phyloP scores from a whole-genome alignment of 768 basidiomycete species.

The Collybiopsis luxurians region DNA sequence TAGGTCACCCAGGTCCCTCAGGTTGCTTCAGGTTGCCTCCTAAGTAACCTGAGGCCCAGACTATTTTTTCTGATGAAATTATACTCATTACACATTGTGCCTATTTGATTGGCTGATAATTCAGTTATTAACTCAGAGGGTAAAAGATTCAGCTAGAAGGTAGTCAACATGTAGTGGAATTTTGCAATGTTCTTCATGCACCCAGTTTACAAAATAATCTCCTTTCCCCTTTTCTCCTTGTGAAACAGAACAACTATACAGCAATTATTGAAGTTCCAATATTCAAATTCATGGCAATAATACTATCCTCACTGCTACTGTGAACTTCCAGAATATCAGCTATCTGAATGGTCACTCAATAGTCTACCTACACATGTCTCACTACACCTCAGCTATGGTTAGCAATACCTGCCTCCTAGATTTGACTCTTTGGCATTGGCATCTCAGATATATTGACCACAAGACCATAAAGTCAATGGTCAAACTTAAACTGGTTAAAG shows the following conservation, averaged over 20 bases:
- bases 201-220: constrained; percentile 2
- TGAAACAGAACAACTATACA: no score
- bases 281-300: neutral
- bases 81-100: neutral
- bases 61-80: no score
- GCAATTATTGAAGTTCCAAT: neutral
- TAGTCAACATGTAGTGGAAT: neutral
- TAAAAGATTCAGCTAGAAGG: neutral
- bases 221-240: neutral
- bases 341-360: constrained; percentile 10
- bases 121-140: neutral
- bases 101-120: neutral
- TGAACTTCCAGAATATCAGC: constrained; percentile 16
- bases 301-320: constrained; percentile 12
- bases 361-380: neutral
- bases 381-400: neutral
- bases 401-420: constrained; percentile 12
- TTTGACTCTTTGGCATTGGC: constrained; percentile 17
- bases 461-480: constrained; percentile 9
- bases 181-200: constrained; percentile 16
- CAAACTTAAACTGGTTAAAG: constrained; percentile 12
- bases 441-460: constrained; percentile 16
- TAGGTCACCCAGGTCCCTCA: no score
- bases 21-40: no score
- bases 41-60: no score